These are phyloP conservation scores for Trifolium dubium DNA, from an alignment of 306 rosid species.

Conservation along the genomic window DNA sequence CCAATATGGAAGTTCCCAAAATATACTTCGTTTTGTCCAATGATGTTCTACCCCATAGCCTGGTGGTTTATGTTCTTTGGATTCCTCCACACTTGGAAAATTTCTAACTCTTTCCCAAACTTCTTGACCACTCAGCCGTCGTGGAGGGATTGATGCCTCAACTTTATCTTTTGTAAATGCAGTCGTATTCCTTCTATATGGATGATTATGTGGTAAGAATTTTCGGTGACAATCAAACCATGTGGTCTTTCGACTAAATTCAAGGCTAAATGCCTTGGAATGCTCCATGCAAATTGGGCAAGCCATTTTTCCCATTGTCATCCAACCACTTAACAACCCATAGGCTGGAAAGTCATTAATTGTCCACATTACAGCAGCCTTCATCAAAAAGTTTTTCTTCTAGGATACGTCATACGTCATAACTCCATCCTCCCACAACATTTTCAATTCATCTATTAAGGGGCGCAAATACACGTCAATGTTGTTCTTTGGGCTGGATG, in stretches of 20 bases:
- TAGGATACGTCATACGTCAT: not conserved
- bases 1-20: constrained; percentile 11
- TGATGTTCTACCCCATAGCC: not conserved
- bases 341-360: not conserved
- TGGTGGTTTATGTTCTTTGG: not conserved
- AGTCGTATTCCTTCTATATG: not conserved
- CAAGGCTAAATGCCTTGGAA: no score
- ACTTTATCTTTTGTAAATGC: not conserved
- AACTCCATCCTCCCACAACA: not conserved
- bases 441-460: no score
- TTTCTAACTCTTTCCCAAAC: no score
- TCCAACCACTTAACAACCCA: not conserved
- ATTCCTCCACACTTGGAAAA: no score
- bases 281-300: not conserved
- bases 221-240: no score
- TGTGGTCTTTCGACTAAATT: no score
- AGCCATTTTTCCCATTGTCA: not conserved
- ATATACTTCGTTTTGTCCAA: constrained; percentile 2
- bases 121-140: not conserved
- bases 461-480: no score
- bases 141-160: not conserved
- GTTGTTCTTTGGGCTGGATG: no score
- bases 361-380: not conserved
- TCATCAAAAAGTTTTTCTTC: not conserved
- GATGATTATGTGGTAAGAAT: not conserved